Conservation (phyloP, 106 monocot genomes). For the Chionographis japonica region DNA sequence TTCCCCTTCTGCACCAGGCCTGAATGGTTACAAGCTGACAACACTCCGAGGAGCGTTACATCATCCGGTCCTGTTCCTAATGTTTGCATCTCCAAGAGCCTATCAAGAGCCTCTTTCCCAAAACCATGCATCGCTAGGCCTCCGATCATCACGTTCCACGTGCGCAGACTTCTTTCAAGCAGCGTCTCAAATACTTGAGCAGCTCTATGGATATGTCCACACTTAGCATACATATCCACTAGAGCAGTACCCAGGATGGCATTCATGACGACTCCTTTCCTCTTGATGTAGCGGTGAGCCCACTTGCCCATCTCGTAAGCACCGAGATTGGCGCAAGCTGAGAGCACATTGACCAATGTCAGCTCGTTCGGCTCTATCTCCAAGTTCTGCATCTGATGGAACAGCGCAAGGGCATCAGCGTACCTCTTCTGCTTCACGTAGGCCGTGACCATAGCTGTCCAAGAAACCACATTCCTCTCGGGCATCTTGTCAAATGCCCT, state of each 20-base stretch:
- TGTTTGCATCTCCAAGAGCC: conserved; percentile 5
- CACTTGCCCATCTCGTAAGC: conserved; percentile 18
- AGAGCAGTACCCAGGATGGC: conserved; percentile 13
- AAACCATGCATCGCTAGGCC: conserved; percentile 20
- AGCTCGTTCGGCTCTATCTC: conserved; percentile 7
- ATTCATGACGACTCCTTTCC: neutral
- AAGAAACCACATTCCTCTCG: conserved; percentile 16
- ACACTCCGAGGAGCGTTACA: conserved; percentile 15
- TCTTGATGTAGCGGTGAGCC: neutral
- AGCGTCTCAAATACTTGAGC: conserved; percentile 10
- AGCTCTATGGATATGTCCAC: conserved; percentile 2
- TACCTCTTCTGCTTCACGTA: conserved; percentile 10
- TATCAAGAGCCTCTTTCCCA: conserved; percentile 16
- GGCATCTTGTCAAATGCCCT: conserved; percentile 20
- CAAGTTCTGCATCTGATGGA: conserved; percentile 4
- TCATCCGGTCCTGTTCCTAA: conserved; percentile 12
- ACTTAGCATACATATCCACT: conserved; percentile 15
- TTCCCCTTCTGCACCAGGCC: conserved; percentile 16
- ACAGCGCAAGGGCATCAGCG: conserved; percentile 8
- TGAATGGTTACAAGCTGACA: conserved; percentile 20
- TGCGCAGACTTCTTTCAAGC: conserved; percentile 8
- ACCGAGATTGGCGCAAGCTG: conserved; percentile 12
- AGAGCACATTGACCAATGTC: conserved; percentile 14
- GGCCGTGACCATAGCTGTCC: conserved; percentile 19
- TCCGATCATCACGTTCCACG: conserved; percentile 24